These are phyloP conservation scores for Amanita phalloides DNA, from an alignment of 768 basidiomycete genomes.

Conservation along the genomic window DNA sequence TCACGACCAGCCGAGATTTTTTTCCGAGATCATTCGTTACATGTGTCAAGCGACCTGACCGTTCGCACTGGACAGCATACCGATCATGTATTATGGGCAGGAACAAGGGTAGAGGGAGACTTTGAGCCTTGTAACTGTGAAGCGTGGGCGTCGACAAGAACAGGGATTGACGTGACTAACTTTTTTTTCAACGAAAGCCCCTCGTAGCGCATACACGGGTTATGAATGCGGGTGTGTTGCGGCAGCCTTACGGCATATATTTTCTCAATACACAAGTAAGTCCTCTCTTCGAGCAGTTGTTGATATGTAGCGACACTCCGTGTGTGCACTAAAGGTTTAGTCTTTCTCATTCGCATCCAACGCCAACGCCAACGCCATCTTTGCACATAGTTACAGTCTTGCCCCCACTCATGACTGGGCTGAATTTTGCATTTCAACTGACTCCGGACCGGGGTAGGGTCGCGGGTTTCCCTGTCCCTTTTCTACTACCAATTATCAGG, in stretches of 20 bases:
- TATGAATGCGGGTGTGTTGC: slow-evolving; percentile 45
- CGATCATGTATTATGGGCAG: slow-evolving; percentile 63
- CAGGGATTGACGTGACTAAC: neutral
- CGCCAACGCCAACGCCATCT: too few relatives aligned
- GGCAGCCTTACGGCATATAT: slow-evolving; percentile 24
- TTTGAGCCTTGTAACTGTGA: slow-evolving; percentile 57
- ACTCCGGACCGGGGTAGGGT: neutral
- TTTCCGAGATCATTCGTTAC: slow-evolving; percentile 35
- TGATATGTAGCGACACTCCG: too few relatives aligned
- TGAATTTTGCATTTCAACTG: too few relatives aligned
- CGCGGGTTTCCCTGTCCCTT: neutral
- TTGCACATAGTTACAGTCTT: too few relatives aligned
- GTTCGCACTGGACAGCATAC: slow-evolving; percentile 61
- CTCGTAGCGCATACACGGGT: slow-evolving; percentile 33
- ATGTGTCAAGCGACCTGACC: slow-evolving; percentile 24
- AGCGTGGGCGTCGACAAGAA: slow-evolving; percentile 21
- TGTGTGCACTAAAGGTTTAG: too few relatives aligned
- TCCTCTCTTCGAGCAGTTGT: neutral
- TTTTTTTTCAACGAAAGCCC: slow-evolving; percentile 21
- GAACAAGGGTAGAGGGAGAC: slow-evolving; percentile 55
- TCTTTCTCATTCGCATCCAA: too few relatives aligned
- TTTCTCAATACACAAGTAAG: slow-evolving; percentile 40
- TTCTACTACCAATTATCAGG: neutral
- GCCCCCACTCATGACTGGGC: too few relatives aligned
- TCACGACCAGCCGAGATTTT: slow-evolving; percentile 55